These are phyloP conservation scores for Prunus mongolica DNA, from an alignment of 306 rosid genomes.

Conservation along the genomic window DNA sequence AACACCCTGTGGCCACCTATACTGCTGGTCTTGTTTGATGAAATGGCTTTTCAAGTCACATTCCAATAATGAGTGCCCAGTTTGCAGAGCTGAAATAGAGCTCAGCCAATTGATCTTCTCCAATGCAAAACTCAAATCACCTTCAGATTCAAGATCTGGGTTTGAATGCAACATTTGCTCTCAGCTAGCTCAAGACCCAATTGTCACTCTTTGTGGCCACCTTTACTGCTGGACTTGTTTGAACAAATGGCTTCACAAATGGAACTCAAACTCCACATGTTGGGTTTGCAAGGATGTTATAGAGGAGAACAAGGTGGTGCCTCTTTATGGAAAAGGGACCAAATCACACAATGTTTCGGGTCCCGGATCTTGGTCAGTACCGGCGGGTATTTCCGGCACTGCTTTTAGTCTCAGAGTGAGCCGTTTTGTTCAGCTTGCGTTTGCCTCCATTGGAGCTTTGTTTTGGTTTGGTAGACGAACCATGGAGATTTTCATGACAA, in stretches of 20 bases:
- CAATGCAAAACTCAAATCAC: not conserved
- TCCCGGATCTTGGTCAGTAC: not conserved
- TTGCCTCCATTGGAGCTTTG: not conserved
- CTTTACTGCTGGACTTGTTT: conserved; percentile 12
- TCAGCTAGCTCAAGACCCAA: not conserved
- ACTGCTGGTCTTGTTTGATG: conserved; percentile 25
- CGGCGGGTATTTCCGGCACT: not conserved
- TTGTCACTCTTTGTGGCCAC: conserved; percentile 11
- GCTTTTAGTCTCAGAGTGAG: not conserved
- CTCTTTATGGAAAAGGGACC: conserved; percentile 6
- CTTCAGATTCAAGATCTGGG: not conserved
- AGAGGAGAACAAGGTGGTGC: not conserved
- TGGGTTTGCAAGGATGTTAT: conserved; percentile 1
- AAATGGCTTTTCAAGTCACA: conserved; percentile 12
- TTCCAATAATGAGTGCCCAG: conserved; percentile 5
- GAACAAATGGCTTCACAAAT: conserved; percentile 4
- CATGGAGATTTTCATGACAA: conserved; percentile 3
- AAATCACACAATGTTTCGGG: not conserved
- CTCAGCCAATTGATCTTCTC: conserved; percentile 12
- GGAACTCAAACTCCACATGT: not conserved
- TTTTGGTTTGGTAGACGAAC: not conserved
- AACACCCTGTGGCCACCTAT: conserved; percentile 26
- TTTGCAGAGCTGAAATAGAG: conserved; percentile 11
- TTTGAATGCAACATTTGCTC: conserved; percentile 7
- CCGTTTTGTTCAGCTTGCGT: not conserved